phyloP scores from a whole-genome alignment of 2,329 filamentous ascomycete genomes.

The Dactylellina drechsleri region DNA sequence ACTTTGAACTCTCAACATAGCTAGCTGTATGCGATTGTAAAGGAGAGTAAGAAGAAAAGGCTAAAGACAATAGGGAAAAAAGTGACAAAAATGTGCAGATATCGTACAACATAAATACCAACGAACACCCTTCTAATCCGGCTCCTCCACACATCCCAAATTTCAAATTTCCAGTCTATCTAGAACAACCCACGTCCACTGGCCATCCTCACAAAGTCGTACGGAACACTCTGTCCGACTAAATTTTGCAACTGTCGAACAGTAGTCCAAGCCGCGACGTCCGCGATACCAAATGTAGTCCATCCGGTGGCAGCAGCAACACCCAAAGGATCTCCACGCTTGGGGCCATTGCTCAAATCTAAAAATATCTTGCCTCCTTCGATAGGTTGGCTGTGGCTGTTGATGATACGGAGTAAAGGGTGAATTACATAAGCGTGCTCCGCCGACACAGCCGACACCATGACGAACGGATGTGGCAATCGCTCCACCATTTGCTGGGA shows the following conservation, averaged over 20 bases:
- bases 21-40: background rate
- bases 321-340: conserved; percentile 74
- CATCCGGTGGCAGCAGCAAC: conserved; percentile 80
- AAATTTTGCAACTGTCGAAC: conserved; percentile 81
- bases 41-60: background rate
- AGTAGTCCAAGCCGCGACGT: conserved; percentile 84
- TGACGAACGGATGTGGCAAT: conserved; percentile 81
- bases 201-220: conserved; percentile 84
- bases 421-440: conserved; percentile 82
- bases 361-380: conserved; percentile 76
- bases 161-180: background rate
- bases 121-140: background rate
- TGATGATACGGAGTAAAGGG: conserved; percentile 78
- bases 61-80: background rate
- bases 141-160: conserved; percentile 3
- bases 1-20: no score
- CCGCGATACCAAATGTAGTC: conserved; percentile 79
- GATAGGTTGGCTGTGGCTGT: conserved; percentile 60
- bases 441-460: conserved; percentile 79
- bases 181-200: conserved; percentile 68
- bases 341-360: conserved; percentile 76
- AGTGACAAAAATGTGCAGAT: background rate
- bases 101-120: conserved; percentile 47
- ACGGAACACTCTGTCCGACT: conserved; percentile 86
- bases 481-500: conserved; percentile 82